Evolutionary conservation across 495 filamentous ascomycete species (phyloP), one percentile per base, ranked within the genome.

Genomic region (Usnea hakonensis): DNA sequence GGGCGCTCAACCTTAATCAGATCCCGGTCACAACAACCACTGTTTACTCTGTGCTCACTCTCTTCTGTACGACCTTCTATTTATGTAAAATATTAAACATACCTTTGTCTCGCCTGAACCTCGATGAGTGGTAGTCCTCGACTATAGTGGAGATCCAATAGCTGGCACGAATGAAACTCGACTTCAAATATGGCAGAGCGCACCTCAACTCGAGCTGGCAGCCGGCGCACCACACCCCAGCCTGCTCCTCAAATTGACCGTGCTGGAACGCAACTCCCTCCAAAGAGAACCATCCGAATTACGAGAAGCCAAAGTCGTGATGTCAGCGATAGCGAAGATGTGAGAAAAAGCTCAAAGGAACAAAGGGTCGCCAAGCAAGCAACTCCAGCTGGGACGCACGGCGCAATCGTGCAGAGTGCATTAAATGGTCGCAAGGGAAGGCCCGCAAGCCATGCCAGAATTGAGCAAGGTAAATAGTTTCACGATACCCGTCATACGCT

Each of bases 241-340:
- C 69, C 71, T n/a, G 66, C 69, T 16, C 64, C 71, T 36, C 64
- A 69, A 60, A 32, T 28, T 62, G 30, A 56, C 41, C 58, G 40
- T 19, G 30, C 33, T 21, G 43, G 21, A 37, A 52, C 32, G 37
- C 61, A 64, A 52, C 69, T 58, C 36, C 65, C 63, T n/a, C 55
- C 58, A 7, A 64, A 58, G n/a, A 62, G 68, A 19, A 65, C 62
- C 7, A 68, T 59, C 19, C 48, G 72, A 26, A 61, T 58, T 8
- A 72, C 73, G 26, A 67, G 77, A 70, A 78, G 77, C 60, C 70
- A 67, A 58, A 79, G 77, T 65, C 66, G 66, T 28, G 76, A 76
- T 17, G 38, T 74, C 14, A 73, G 69, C 50, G 67, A 65, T 19
- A 64, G 57, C 55, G 64, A 65, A 30, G 55, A 54, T 35, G 36